Conservation (phyloP, 179 eudicot species). For the Gypsophila paniculata region DNA sequence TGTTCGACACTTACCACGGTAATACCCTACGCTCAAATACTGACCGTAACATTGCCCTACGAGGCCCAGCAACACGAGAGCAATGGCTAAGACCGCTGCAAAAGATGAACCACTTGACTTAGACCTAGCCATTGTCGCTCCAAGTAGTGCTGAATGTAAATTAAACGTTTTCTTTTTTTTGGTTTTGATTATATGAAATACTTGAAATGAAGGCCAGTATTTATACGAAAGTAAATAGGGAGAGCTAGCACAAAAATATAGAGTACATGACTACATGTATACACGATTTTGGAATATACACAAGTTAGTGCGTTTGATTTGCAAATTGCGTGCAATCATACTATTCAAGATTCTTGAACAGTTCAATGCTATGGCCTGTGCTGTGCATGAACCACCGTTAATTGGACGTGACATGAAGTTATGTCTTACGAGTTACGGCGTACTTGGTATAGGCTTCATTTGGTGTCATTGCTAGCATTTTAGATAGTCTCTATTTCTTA, state of each 20-base stretch:
- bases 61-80: background rate
- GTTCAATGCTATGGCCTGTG: too few relatives aligned
- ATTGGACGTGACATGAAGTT: too few relatives aligned
- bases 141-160: background rate
- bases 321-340: too few relatives aligned
- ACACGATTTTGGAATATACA: background rate
- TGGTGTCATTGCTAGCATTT: too few relatives aligned
- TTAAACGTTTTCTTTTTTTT: background rate
- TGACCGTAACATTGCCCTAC: constrained; percentile 12
- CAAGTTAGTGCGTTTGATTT: too few relatives aligned
- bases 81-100: background rate
- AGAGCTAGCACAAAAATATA: background rate
- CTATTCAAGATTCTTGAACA: too few relatives aligned
- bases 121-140: constrained; percentile 11
- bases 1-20: constrained; percentile 31
- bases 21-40: constrained; percentile 16
- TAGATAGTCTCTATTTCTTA: too few relatives aligned
- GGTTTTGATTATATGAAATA: constrained; percentile 7
- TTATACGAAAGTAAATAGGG: background rate
- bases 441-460: too few relatives aligned
- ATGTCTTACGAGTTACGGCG: too few relatives aligned
- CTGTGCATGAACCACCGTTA: too few relatives aligned
- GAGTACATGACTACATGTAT: background rate
- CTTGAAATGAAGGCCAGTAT: background rate
- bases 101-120: background rate